Base-by-base conservation (phyloP, 2,329 filamentous ascomycete genomes). In the Pseudopithomyces maydicus region DNA sequence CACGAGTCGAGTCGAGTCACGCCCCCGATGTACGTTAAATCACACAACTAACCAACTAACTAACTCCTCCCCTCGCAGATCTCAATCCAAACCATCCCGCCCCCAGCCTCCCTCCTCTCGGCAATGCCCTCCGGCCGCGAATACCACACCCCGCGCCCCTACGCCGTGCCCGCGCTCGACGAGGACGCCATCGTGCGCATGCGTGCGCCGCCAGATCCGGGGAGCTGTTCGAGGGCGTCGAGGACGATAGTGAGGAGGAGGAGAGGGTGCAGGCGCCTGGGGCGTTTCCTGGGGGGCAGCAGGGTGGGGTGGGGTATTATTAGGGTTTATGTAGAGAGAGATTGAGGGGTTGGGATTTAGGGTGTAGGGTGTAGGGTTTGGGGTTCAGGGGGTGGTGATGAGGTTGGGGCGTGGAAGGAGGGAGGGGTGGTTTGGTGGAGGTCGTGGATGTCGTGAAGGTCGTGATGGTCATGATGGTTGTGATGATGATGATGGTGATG, bases 101-200 rank as follows among this genome's bases (percentile, higher is more conserved):
- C 90, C 0, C 83, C 85, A 4, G 88, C 88, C 14, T 85, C 90
- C 0, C 79, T 97, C 10, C 77, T 96, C 4, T 84, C 90, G 6
- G 88, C 86, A 58, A 90, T 98, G 79, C 94, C 95, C 0, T 94
- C 90, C 1, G 94, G 94, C 1, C 86, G 94, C 61, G 93, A 97
- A 68, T 92, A 97, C 52, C 90, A 96, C 52, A 84, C 81, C 0
- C 79, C 91, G 35, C 88, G 88, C 67, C 81, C 86, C 0, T 97
- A 88, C 65, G 80, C 83, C 6, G 84, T 86, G 0, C 89, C 90
- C 0, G 73, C 77, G 1, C 77, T 97, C 11, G 89, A 90, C 42
- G 80, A 83, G 11, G 84, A 88, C 26, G 79, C 84, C 0, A 78
- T 98, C 11, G 68, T 79, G 10, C 77, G 78, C 12, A 84, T 88